A percentile compares a stretch with the other conserved stretches of the same genome.
These are phyloP conservation scores for Exophiala mesophila DNA, from an alignment of 2,329 filamentous ascomycete species.

Conservation along the genomic window DNA sequence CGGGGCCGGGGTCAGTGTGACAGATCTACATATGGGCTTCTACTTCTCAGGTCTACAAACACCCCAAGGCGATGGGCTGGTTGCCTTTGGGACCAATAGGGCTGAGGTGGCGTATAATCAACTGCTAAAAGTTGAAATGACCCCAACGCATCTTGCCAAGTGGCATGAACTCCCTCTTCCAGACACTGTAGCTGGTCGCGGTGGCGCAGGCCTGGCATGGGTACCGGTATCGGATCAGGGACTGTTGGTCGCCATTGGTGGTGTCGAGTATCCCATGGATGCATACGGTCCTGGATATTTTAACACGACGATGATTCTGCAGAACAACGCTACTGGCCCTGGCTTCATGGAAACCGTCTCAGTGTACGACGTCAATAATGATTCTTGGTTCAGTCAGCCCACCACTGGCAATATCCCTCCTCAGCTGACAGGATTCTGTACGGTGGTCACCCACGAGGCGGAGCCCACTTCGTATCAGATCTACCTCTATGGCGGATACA, in stretches of 20 bases:
- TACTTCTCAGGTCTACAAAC: constrained; percentile 62
- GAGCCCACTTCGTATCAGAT: constrained; percentile 34
- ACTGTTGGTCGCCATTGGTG: constrained; percentile 35
- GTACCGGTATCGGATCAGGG: constrained; percentile 34
- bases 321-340: constrained; percentile 11
- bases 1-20: constrained; percentile 58
- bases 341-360: constrained; percentile 34
- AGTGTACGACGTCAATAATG: constrained; percentile 33
- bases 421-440: constrained; percentile 35
- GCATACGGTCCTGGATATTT: not conserved
- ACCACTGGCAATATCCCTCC: constrained; percentile 36
- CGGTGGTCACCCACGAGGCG: constrained; percentile 33
- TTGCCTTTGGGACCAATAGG: constrained; percentile 32
- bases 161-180: constrained; percentile 57
- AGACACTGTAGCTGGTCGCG: constrained; percentile 47
- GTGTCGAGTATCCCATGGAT: constrained; percentile 20
- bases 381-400: constrained; percentile 35
- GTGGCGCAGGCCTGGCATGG: constrained; percentile 63
- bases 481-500: constrained; percentile 31
- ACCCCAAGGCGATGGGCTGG: constrained; percentile 45
- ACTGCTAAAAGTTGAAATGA: constrained; percentile 59
- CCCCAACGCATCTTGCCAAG: constrained; percentile 40
- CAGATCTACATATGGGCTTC: constrained; percentile 65
- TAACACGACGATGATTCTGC: not conserved
- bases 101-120: constrained; percentile 48